These are phyloP conservation scores for Daldinia vernicosa DNA, from an alignment of 495 filamentous ascomycete species.

Conservation along the genomic window DNA sequence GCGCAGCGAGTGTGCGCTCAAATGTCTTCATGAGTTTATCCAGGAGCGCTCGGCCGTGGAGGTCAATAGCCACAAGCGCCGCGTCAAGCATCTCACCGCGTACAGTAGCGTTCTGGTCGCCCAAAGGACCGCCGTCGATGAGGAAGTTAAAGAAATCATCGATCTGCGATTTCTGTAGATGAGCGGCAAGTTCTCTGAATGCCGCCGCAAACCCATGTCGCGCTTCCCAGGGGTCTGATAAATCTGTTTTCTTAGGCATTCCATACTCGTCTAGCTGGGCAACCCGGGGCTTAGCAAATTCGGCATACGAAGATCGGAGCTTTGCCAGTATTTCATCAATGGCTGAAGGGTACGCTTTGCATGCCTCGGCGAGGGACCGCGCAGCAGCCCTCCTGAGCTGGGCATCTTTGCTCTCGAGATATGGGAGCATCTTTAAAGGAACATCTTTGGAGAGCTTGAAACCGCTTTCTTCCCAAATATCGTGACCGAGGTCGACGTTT, in stretches of 20 bases:
- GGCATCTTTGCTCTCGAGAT: conserved; percentile 77
- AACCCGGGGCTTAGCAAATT: conserved; percentile 80
- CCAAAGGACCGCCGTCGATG: conserved; percentile 82
- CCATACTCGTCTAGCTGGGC: conserved; percentile 90
- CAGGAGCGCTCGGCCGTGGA: conserved; percentile 79
- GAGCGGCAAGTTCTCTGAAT: conserved; percentile 77
- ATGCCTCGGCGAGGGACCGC: conserved; percentile 77
- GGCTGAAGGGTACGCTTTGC: conserved; percentile 62
- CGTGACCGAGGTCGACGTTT: conserved; percentile 80
- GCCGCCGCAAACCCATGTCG: conserved; percentile 87
- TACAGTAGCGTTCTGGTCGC: conserved; percentile 79
- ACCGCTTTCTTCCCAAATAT: conserved; percentile 94
- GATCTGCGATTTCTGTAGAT: conserved; percentile 72
- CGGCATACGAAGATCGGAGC: conserved; percentile 73
- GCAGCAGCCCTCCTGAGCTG: conserved; percentile 87
- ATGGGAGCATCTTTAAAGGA: conserved; percentile 74
- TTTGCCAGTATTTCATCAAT: conserved; percentile 63
- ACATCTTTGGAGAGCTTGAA: conserved; percentile 72
- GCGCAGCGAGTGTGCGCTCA: conserved; percentile 81
- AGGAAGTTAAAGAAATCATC: conserved; percentile 83
- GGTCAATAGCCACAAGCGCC: conserved; percentile 79
- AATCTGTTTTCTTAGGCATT: conserved; percentile 86
- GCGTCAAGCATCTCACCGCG: conserved; percentile 93
- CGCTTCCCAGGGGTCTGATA: conserved; percentile 87
- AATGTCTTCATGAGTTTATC: conserved; percentile 93